Evolutionary conservation across 768 basidiomycete species (phyloP).

Genomic region (Sarcodon aspratus): DNA sequence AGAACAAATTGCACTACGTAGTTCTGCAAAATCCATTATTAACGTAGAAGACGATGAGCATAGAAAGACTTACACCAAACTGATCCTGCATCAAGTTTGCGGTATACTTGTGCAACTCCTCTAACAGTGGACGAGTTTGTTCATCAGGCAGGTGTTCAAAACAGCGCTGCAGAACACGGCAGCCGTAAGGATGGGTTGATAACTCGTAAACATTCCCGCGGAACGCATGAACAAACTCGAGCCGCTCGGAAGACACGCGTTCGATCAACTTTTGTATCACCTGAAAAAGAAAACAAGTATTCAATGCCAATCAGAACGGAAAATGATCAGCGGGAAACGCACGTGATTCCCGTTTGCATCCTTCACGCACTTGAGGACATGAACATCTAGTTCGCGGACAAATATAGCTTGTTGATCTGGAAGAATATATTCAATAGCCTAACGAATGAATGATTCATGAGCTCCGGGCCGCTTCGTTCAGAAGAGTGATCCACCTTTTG

Average conservation of each 20-base stretch:
- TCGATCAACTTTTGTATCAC: conserved; percentile 87
- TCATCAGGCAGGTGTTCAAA: conserved; percentile 73
- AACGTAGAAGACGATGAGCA: not conserved
- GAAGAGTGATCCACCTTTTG: conserved; percentile 56
- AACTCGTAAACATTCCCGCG: conserved; percentile 70
- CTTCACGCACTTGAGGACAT: conserved; percentile 78
- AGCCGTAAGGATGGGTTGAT: conserved; percentile 85
- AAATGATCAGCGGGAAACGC: conserved; percentile 12
- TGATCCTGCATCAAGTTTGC: conserved; percentile 77
- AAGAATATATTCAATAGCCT: conserved; percentile 78
- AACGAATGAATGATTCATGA: conserved; percentile 8
- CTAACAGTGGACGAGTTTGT: conserved; percentile 59
- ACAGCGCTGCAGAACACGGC: conserved; percentile 88
- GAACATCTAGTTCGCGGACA: conserved; percentile 67
- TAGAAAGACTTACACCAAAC: conserved; percentile 59
- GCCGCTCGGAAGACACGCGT: conserved; percentile 62
- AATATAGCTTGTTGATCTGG: conserved; percentile 70
- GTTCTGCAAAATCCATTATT: conserved; percentile 39
- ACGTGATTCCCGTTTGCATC: conserved; percentile 95
- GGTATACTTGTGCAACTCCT: conserved; percentile 70
- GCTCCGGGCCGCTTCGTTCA: not conserved
- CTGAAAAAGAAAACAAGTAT: conserved; percentile 21
- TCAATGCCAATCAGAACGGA: not conserved
- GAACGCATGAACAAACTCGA: conserved; percentile 68
- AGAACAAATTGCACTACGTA: conserved; percentile 94